Conservation (phyloP, 2,329 filamentous ascomycete genomes). For the Zasmidium angulare region DNA sequence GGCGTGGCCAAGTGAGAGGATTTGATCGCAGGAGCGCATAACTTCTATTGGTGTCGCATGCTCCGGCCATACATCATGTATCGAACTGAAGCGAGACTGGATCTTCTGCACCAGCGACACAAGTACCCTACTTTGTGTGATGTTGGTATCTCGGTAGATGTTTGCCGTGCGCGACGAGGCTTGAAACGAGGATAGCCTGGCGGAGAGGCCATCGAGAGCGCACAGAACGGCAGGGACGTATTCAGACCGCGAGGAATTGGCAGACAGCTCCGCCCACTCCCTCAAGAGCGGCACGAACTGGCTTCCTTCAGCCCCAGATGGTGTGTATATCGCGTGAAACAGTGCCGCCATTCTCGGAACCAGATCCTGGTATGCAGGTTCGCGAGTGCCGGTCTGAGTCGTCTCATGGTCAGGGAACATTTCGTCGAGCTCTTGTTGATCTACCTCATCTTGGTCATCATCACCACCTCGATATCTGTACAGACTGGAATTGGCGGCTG, state of each 20-base stretch:
- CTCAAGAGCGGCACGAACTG: slow-evolving; percentile 20
- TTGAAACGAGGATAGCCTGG: background rate
- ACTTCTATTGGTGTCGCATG: slow-evolving; percentile 82
- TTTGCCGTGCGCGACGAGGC: slow-evolving; percentile 49
- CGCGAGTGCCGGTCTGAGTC: background rate
- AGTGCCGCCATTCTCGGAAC: slow-evolving; percentile 24
- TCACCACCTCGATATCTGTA: slow-evolving; percentile 80
- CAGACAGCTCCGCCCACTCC: background rate
- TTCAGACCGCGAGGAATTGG: background rate
- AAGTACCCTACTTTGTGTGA: slow-evolving; percentile 72
- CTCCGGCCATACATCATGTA: slow-evolving; percentile 64
- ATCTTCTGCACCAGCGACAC: slow-evolving; percentile 68
- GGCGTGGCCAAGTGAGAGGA: slow-evolving; percentile 72
- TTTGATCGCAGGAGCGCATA: slow-evolving; percentile 68
- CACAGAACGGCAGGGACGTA: background rate
- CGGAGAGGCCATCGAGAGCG: background rate
- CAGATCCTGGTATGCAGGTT: slow-evolving; percentile 21
- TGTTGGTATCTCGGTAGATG: slow-evolving; percentile 83
- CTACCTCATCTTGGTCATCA: slow-evolving; percentile 72
- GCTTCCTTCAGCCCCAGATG: background rate
- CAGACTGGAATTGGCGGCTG: slow-evolving; percentile 70
- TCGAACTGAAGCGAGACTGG: slow-evolving; percentile 68
- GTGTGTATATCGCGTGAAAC: slow-evolving; percentile 21
- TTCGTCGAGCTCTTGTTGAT: slow-evolving; percentile 72
- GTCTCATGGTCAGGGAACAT: slow-evolving; percentile 78